Evolutionary conservation across 371 early-diverging fungal genomes (phyloP), one percentile per base, ranked within the genome.

Genomic region (Blastocladiella emersonii): DNA sequence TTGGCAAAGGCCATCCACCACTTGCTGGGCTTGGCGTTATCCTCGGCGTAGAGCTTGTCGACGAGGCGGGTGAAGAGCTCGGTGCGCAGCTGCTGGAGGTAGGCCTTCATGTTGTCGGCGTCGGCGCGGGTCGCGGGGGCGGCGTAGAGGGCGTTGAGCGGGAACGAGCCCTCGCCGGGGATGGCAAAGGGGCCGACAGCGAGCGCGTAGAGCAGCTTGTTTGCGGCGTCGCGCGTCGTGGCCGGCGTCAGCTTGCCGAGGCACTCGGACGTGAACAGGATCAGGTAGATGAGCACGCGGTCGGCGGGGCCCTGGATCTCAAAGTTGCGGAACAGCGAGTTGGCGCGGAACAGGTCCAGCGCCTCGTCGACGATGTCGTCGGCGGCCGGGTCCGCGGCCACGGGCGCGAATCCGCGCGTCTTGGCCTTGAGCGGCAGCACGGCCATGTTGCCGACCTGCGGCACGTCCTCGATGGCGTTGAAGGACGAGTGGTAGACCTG

Each of bases 1-100:
- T 95, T 96, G 65, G 89, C 83, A 78, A 98, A 98, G 70, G 90
- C 85, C 85, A 95, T 82, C 98, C 98, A 98, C 97, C 97, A 98
- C 71, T 96, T 96, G 80, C 90, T 90, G 43, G 91, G 89, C 62
- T 64, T 65, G 65, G 74, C 35, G 12, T 77, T 79, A 39, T 78
- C 87, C 61, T 87, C 88, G 34, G 83, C 80, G 72, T 89, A 98
- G 36, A 94, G 76, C 55, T 79, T 79, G 32, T 84, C 83, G 4
- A 85, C 79, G 49, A 98, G 77, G 51, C 98, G 66, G 19, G 71
- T 64, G 8, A 82, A 89, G 61, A 88, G 72, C 72, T 96, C 98
- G 70, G 93, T 92, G 57, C 98, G 88, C 63, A 92, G 73, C 74
- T 95, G 93, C 39, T 75, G 74, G 61, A 96, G 65, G 72, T 98